phyloP scores from a whole-genome alignment of 176 grass and related monocot species.

The Aegilops tauschii region DNA sequence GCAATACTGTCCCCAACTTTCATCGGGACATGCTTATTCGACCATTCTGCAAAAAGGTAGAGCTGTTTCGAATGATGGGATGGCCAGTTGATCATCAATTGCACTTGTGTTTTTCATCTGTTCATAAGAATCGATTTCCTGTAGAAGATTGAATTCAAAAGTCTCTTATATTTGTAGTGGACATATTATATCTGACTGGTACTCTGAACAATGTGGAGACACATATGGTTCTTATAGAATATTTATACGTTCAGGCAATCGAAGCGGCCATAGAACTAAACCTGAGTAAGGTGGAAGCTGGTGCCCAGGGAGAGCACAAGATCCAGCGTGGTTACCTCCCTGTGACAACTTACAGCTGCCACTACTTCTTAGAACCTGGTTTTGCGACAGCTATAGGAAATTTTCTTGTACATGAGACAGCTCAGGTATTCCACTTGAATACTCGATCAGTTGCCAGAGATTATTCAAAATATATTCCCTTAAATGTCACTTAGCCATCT shows the following conservation, averaged over 20 bases:
- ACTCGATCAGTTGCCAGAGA: conserved; percentile 2
- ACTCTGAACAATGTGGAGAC: not conserved
- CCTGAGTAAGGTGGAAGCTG: conserved; percentile 86
- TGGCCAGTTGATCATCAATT: not conserved
- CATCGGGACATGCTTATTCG: not conserved
- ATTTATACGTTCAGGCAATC: conserved; percentile 64
- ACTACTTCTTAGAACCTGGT: conserved; percentile 80
- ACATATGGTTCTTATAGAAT: conserved; percentile 15
- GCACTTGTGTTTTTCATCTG: not conserved
- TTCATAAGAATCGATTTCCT: not conserved
- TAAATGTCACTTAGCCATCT: not conserved
- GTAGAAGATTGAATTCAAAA: not conserved
- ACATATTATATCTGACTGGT: not conserved
- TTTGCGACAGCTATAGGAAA: conserved; percentile 67
- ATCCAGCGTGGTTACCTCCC: conserved; percentile 98
- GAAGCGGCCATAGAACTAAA: conserved; percentile 94
- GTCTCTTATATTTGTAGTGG: conserved; percentile 4
- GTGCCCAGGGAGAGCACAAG: conserved; percentile 98
- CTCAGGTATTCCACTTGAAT: conserved; percentile 58
- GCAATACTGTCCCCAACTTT: not conserved
- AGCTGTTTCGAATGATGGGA: not conserved
- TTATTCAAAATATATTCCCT: conserved; percentile 7
- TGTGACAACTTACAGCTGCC: conserved; percentile 84
- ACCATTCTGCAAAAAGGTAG: conserved; percentile 6
- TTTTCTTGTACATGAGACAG: conserved; percentile 65